Evolutionary conservation across 2,329 filamentous ascomycete genomes (phyloP), one percentile per base, ranked within the genome.

Genomic region (Monosporascus sp.): DNA sequence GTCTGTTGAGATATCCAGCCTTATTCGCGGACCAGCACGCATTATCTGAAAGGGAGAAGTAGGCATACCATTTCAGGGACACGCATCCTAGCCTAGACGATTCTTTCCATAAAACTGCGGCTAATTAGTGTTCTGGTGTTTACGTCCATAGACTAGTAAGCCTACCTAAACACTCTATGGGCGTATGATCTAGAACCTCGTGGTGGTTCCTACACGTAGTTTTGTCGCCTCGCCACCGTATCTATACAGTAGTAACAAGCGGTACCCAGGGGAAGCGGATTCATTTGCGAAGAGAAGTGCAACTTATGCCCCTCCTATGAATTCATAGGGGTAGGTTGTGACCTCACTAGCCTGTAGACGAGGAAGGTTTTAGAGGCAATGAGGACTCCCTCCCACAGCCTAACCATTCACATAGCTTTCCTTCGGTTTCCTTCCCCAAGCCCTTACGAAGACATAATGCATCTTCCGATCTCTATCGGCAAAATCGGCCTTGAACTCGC

Each of bases 401-500:
- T 37, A 37, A 37, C 7, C 34, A 7, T 37, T 37, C 34, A 37
- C 34, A 7, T 37, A 37, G 34, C 16, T 16, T 37, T 37, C 34
- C 34, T 37, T 37, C 34, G 34, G 34, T 37, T 37, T 37, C 16
- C 34, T 37, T 16, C 34, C 34, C 34, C 34, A 37, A 37, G 34
- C 34, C 34, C 34, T 37, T 37, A 37, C 34, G 34, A 37, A 37
- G 34, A 37, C 34, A 16, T 37, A 37, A 37, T 37, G 34, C 34
- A 37, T 37, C 34, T 37, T 37, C 34, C 34, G 34, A 37, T 37
- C 34, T 37, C 16, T 37, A 37, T 37, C 34, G 34, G 34, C 34
- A 37, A 37, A 37, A 37, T 52, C 48, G 38, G 49, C 9, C 50
- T 52, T 43, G 44, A 57, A 19, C 51, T 14, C 51, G 22, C 11